A percentile compares a stretch with the other conserved stretches of the same genome.
Conservation (phyloP, 2,329 filamentous ascomycete genomes). For the Fusarium sambucinum region DNA sequence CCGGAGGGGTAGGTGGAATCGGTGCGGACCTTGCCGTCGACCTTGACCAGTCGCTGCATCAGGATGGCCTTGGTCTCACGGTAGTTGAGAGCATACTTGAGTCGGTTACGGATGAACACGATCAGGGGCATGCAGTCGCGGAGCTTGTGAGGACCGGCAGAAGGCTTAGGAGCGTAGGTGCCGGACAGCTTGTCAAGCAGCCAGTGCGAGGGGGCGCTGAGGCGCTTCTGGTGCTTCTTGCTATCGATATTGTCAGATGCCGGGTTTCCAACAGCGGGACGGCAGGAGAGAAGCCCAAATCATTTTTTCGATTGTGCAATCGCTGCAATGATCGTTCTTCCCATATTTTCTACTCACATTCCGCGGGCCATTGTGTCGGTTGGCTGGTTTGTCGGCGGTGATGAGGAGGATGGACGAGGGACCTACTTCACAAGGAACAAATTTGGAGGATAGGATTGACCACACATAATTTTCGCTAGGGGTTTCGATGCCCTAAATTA, state of each 20-base stretch:
- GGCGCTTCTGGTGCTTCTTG: slow-evolving; percentile 99
- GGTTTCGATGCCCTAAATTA: slow-evolving; percentile 54
- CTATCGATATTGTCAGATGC: slow-evolving; percentile 62
- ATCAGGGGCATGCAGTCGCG: slow-evolving; percentile 98
- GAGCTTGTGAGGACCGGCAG: slow-evolving; percentile 96
- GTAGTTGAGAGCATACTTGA: slow-evolving; percentile 99
- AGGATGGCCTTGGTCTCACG: slow-evolving; percentile 98
- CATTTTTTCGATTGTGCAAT: slow-evolving; percentile 14
- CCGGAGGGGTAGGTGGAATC: slow-evolving; percentile 97
- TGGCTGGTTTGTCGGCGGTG: slow-evolving; percentile 56
- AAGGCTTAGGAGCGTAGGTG: slow-evolving; percentile 78
- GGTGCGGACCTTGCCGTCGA: slow-evolving; percentile 99
- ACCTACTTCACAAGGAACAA: slow-evolving; percentile 41
- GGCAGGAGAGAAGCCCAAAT: slow-evolving; percentile 14
- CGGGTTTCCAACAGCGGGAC: slow-evolving; percentile 13
- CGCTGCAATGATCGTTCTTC: slow-evolving; percentile 17
- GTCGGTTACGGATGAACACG: slow-evolving; percentile 95
- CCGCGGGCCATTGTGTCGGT: slow-evolving; percentile 72
- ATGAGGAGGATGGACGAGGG: slow-evolving; percentile 52
- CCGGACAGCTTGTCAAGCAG: slow-evolving; percentile 99
- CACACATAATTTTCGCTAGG: slow-evolving; percentile 43
- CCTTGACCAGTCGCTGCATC: slow-evolving; percentile 99
- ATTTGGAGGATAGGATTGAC: slow-evolving; percentile 45
- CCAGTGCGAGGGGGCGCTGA: slow-evolving; percentile 99
- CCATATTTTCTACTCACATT: slow-evolving; percentile 62